Evolutionary conservation across 2,329 filamentous ascomycete genomes (phyloP), one percentile per base, ranked within the genome.

Genomic region (Neofusicoccum sp.): DNA sequence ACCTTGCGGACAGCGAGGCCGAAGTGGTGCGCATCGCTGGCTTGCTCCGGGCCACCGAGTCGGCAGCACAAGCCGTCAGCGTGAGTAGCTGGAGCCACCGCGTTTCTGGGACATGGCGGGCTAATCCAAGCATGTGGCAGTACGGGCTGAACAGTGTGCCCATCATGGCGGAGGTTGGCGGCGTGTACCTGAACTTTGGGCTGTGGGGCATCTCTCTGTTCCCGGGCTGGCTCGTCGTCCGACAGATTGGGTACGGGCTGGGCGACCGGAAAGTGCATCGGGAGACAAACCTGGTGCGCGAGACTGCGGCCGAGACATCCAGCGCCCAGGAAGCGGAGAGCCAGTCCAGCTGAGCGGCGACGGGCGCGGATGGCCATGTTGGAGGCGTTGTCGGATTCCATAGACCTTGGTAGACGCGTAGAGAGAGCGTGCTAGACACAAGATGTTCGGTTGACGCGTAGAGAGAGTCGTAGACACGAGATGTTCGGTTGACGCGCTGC

Each of bases 1-100:
- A 90, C 67, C 72, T 92, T 2, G 87, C 89, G 1, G 74, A 79
- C 4, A 79, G 81, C 5, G 81, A 90, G 56, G 81, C 83, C 29
- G 86, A 92, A 67, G 83, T 91, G 1, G 84, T 92, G 47, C 83
- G 89, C 0, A 87, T 89, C 69, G 84, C 89, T 0, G 88, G 87
- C 0, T 74, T 92, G 11, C 78, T 92, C 2, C 81, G 89, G 62
- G 89, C 87, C 1, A 89, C 87, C 0, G 89, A 92, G 74, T 90
- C 87, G 1, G 89, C 87, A 0, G 89, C 87, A 77, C 89, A 92
- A 71, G 89, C 89, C 6, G 76, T 92, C 14, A 89, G 87, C 69
- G 61, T 63, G 43, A 56, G 61, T 63, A 3, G 22, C 22, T 22
- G 22, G 22, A 22, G 22, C 22, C 22, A 22, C 22, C 14, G 12